Evolutionary conservation across 176 grass and related monocot species (phyloP).

Genomic region (Oryza officinalis): DNA sequence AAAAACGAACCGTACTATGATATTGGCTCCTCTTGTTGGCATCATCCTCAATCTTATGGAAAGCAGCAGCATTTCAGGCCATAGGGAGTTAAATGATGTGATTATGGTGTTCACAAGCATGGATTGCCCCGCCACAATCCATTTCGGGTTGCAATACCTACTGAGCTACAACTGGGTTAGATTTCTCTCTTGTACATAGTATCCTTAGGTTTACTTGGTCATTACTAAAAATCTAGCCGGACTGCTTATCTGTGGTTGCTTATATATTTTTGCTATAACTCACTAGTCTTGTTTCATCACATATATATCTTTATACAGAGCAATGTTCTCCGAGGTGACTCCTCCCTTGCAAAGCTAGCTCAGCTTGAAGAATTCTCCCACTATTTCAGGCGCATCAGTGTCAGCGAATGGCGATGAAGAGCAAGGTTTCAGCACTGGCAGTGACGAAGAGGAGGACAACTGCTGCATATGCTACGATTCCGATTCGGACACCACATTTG

Average conservation of each 20-base stretch:
- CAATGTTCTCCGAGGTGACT: constrained; percentile 63
- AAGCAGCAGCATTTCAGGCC: constrained; percentile 39
- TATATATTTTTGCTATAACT: too few relatives aligned
- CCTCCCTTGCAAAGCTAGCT: constrained; percentile 57
- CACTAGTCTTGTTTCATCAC: background rate
- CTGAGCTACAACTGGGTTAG: constrained; percentile 90
- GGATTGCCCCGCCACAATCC: constrained; percentile 77
- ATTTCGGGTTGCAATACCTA: constrained; percentile 77
- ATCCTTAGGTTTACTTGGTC: constrained; percentile 20
- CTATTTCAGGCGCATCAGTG: constrained; percentile 50
- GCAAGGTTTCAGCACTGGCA: background rate
- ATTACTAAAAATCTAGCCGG: background rate
- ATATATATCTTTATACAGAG: constrained; percentile 44
- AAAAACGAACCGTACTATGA: constrained; percentile 84
- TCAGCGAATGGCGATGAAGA: constrained; percentile 25
- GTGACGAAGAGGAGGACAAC: constrained; percentile 57
- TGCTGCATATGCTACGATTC: constrained; percentile 89
- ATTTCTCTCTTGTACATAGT: constrained; percentile 22
- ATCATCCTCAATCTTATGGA: constrained; percentile 87
- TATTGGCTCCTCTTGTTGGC: constrained; percentile 82
- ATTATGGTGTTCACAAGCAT: constrained; percentile 73
- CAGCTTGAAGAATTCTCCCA: constrained; percentile 71
- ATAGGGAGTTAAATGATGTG: constrained; percentile 69
- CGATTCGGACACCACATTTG: constrained; percentile 68
- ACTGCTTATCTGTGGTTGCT: background rate